These are phyloP conservation scores for Fusarium neocosmosporiellum DNA, from an alignment of 2,329 filamentous ascomycete species.

Conservation along the genomic window DNA sequence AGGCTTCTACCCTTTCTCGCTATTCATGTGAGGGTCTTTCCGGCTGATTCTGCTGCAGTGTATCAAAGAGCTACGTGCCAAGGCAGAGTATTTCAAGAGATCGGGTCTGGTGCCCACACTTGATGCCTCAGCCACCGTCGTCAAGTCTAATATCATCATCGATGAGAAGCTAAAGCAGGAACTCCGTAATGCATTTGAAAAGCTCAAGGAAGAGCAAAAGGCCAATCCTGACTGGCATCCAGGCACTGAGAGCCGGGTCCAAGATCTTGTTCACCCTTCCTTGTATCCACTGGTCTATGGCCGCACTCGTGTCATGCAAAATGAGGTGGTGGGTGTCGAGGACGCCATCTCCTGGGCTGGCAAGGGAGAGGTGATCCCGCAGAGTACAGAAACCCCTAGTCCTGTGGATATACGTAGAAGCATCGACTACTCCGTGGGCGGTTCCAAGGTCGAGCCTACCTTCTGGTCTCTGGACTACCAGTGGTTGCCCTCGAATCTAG, in stretches of 20 bases:
- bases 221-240: constrained; percentile 17
- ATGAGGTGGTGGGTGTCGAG: constrained; percentile 40
- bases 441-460: background rate
- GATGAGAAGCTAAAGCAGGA: background rate
- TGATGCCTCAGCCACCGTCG: background rate
- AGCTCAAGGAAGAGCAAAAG: background rate
- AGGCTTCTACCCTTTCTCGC: background rate
- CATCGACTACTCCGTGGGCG: background rate
- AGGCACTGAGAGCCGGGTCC: background rate
- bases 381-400: background rate
- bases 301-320: constrained; percentile 48
- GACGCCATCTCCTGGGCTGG: constrained; percentile 4
- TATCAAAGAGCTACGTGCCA: background rate
- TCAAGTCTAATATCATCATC: background rate
- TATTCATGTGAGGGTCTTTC: background rate
- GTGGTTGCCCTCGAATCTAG: background rate
- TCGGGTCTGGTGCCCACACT: background rate
- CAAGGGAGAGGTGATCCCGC: background rate
- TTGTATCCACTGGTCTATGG: constrained; percentile 36
- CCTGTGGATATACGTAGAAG: background rate
- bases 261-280: constrained; percentile 27
- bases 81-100: background rate
- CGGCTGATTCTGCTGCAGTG: background rate
- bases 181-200: background rate
- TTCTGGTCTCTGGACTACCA: background rate